Evolutionary conservation across 305 asterid species (phyloP).

Genomic region (Salvia sclarea): DNA sequence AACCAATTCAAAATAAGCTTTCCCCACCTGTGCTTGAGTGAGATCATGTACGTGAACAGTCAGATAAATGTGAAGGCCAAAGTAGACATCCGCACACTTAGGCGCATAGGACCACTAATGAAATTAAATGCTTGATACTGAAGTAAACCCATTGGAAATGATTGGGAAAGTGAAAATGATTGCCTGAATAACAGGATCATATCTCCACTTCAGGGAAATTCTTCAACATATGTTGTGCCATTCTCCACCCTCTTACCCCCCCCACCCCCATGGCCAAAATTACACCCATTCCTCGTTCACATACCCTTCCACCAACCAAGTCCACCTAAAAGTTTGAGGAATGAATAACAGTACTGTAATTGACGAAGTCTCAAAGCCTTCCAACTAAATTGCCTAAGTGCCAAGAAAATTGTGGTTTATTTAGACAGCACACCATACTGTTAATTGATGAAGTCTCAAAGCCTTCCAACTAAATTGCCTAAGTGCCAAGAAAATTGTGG

Average conservation of each 20-base stretch:
- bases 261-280: not conserved
- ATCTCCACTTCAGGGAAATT: not conserved
- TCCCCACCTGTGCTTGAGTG: slow-evolving; percentile 70
- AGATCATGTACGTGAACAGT: slow-evolving; percentile 33
- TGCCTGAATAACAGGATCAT: not conserved
- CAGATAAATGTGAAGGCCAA: slow-evolving; percentile 24
- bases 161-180: not conserved
- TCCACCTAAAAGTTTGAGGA: slow-evolving; percentile 3
- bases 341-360: slow-evolving; percentile 1
- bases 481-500: not conserved
- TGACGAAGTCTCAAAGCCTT: not conserved
- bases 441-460: not conserved
- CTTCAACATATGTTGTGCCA: not conserved
- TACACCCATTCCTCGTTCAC: not conserved
- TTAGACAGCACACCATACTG: slow-evolving; percentile 8
- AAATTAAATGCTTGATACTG: slow-evolving; percentile 13
- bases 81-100: slow-evolving; percentile 3
- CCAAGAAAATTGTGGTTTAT: not conserved
- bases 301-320: not conserved
- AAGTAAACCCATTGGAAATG: not conserved
- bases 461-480: not conserved
- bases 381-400: not conserved
- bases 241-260: not conserved
- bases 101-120: not conserved
- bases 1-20: slow-evolving; percentile 86